Conservation (phyloP, 257 asterid genomes). For the Nicotiana undulata region DNA sequence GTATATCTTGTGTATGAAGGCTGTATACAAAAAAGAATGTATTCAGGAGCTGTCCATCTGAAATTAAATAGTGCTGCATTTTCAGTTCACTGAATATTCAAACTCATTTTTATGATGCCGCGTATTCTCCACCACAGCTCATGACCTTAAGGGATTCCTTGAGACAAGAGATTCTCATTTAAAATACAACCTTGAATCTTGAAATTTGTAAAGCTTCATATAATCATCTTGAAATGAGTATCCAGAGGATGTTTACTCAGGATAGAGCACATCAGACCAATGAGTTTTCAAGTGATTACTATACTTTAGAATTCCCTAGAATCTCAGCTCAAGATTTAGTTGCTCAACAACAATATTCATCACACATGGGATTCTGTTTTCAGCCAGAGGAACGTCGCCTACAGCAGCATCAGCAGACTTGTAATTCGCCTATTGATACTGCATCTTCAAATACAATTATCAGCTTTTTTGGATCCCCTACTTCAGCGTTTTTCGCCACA, state of each 20-base stretch:
- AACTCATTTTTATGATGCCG: not conserved
- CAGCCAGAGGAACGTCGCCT: slow-evolving; percentile 5
- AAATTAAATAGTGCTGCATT: not conserved
- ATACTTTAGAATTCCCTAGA: slow-evolving; percentile 17
- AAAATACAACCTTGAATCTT: slow-evolving; percentile 2
- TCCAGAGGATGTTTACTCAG: not conserved
- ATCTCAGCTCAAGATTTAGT: slow-evolving; percentile 9
- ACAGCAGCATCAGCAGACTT: slow-evolving; percentile 15
- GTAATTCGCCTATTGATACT: slow-evolving; percentile 22
- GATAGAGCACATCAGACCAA: slow-evolving; percentile 25
- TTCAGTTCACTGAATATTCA: slow-evolving; percentile 7
- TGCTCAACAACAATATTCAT: slow-evolving; percentile 21
- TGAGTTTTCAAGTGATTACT: slow-evolving; percentile 30
- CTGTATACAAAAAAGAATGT: not conserved
- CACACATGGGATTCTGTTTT: slow-evolving; percentile 18
- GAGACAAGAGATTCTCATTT: slow-evolving; percentile 1
- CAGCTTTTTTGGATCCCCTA: slow-evolving; percentile 52
- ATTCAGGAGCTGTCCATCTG: slow-evolving; percentile 1
- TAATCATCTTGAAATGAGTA: slow-evolving; percentile 27
- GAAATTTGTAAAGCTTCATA: not conserved
- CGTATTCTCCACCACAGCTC: slow-evolving; percentile 6
- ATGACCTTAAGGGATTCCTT: slow-evolving; percentile 9
- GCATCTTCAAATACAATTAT: slow-evolving; percentile 38
- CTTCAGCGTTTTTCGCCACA: slow-evolving; percentile 40
- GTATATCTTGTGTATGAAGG: not conserved